phyloP scores from a whole-genome alignment of 345 rosid genomes.

The Salix caprea region DNA sequence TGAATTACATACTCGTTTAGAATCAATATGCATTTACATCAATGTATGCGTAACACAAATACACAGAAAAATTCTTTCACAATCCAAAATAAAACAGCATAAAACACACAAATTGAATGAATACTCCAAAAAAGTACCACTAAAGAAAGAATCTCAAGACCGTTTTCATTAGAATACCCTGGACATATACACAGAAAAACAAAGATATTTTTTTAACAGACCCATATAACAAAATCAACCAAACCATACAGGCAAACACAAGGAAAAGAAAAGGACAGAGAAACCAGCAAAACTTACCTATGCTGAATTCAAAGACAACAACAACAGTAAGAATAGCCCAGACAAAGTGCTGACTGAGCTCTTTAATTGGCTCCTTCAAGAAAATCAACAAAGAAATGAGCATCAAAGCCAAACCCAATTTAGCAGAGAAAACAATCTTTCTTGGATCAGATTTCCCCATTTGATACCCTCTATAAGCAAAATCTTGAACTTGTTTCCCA shows the following conservation, averaged over 20 bases:
- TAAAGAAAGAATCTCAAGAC: no score
- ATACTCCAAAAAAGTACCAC: no score
- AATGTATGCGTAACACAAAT: no score
- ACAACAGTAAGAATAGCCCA: slow-evolving; percentile 96
- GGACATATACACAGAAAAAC: no score
- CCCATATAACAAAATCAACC: not conserved
- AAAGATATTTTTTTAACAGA: no score
- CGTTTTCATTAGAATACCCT: no score
- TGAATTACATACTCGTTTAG: no score
- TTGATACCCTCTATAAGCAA: slow-evolving; percentile 42
- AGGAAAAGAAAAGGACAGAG: not conserved
- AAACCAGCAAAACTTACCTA: slow-evolving; percentile 38
- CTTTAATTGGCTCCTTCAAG: slow-evolving; percentile 54
- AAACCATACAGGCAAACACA: not conserved
- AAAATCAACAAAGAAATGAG: slow-evolving; percentile 68
- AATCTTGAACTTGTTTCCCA: slow-evolving; percentile 27
- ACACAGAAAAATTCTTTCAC: no score
- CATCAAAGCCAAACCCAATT: slow-evolving; percentile 74
- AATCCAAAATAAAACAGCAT: no score
- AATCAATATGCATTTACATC: no score
- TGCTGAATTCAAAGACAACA: slow-evolving; percentile 91
- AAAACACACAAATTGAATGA: no score
- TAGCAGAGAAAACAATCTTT: slow-evolving; percentile 78
- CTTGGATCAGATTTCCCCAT: slow-evolving; percentile 89
- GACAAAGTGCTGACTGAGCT: slow-evolving; percentile 59